Base-by-base conservation (phyloP, 371 early-diverging fungal species). In the Mortierella sp. region DNA sequence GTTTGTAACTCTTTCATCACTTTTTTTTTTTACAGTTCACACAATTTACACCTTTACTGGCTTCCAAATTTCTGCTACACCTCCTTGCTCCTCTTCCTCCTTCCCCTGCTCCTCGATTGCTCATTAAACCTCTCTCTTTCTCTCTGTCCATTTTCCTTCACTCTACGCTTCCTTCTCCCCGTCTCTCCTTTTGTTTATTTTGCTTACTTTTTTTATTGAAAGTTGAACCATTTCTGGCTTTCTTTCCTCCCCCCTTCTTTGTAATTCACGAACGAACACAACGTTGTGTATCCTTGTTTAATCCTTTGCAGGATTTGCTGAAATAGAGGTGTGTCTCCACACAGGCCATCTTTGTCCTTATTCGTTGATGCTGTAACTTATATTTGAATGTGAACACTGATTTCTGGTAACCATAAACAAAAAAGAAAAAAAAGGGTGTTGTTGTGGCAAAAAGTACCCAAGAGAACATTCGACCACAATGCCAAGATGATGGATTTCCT, bases 71-170 rank as follows among this genome's bases (percentile, higher is more conserved):
- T 58, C 28, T 68, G 68, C 59, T 37, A 51, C 59, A 64, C 62
- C 72, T 72, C 72, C 72, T 66, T 66, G 62, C 66, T 61, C 62
- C 43, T 55, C 61, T 47, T 60, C 72, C 32, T 56, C 40, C 64
- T 34, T 51, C 65, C 68, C 66, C 64, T 74, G 47, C 63, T 61
- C 66, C 65, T 64, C 69, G 57, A 59, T 60, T 68, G 66, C 68
- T 57, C 58, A 66, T 45, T 43, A 55, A 40, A 51, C 40, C 2
- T 23, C 61, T 40, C 26, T 32, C 37, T 63, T 57, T 26, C 57
- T 47, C 28, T 42, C 54, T 53, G 22, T 58, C 23, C 29, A 34
- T 28, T 42, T 40, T 61, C 23, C 64, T 58, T 59, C 64, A 37
- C 56, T 35, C 72, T 17, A 51, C 53, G 22, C 13, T 51, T 23